phyloP scores from a whole-genome alignment of 2,329 filamentous ascomycete genomes.

The Colletotrichum lindemuthianum region DNA sequence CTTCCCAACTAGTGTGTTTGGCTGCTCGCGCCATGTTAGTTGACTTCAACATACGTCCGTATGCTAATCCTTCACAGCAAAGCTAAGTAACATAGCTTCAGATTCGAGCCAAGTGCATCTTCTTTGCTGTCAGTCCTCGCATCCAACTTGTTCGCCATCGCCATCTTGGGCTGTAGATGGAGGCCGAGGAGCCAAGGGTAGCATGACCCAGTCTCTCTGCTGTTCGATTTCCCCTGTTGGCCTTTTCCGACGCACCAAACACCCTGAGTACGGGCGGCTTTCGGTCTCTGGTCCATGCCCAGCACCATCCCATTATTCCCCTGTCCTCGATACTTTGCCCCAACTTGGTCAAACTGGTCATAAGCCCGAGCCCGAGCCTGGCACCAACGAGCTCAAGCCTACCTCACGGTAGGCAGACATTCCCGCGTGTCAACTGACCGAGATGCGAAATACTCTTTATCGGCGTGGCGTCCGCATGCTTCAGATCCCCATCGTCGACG shows the following conservation, averaged over 20 bases:
- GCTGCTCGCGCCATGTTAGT: conserved; percentile 19
- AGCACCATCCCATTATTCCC: too few relatives aligned
- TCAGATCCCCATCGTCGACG: conserved; percentile 30
- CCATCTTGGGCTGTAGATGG: too few relatives aligned
- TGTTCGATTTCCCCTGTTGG: too few relatives aligned
- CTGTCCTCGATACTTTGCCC: too few relatives aligned
- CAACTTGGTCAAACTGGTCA: too few relatives aligned
- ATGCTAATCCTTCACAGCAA: conserved; percentile 14
- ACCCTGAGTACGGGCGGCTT: too few relatives aligned
- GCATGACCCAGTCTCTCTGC: too few relatives aligned
- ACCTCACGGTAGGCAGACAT: background rate
- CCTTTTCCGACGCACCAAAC: too few relatives aligned
- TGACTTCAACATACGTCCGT: conserved; percentile 24
- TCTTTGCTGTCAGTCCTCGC: background rate
- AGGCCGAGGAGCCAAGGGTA: too few relatives aligned
- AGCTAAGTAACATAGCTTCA: conserved; percentile 1
- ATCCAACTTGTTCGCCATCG: too few relatives aligned
- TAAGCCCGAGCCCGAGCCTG: background rate
- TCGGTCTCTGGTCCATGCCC: too few relatives aligned
- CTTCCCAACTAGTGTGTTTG: background rate
- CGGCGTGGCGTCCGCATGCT: conserved; percentile 21
- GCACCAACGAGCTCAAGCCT: background rate
- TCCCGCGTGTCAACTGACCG: background rate
- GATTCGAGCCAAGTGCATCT: background rate
- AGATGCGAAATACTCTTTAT: conserved; percentile 22